Base-by-base conservation (phyloP, 2,329 filamentous ascomycete genomes). In the Parastagonospora nodorum region DNA sequence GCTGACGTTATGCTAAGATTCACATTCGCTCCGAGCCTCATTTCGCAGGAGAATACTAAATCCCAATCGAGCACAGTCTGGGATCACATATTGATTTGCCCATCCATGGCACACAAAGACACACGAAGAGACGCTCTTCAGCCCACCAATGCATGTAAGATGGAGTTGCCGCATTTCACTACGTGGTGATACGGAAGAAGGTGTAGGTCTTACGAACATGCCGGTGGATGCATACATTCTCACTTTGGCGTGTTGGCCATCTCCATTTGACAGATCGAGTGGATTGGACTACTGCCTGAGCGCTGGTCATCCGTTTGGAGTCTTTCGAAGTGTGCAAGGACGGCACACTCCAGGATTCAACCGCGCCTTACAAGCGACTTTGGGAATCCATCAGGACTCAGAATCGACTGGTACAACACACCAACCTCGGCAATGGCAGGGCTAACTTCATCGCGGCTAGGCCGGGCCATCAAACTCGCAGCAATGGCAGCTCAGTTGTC, bases 131-230 rank as follows among this genome's bases (percentile, higher is more conserved):
- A 42, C 40, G 5, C 29, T 31, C 36, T 14, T 14, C 42, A 24
- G 15, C 33, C 48, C 39, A 32, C 35, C 36, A 48, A 61, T 60
- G 60, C 53, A 59, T 32, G 53, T 62, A 48, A 63, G 50, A 55
- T 27, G 31, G 37, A 50, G 36, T 33, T 24, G 32, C 37, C 38
- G 16, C 35, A 30, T 48, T 52, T 43, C 58, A 60, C 66, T 64
- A 66, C 65, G 61, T 68, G 64, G 63, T 63, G 58, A 42, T 48
- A 50, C 51, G 41, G 55, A 47, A 54, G 51, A 53, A 53, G 49
- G 27, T 29, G 16, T 45, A 35, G 36, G 42, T 42, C 29, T 32
- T 36, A 51, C 36, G 32, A 36, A 30, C 35, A 37, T 50, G 15
- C 42, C 48, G 30, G 35, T 39, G 38, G 15, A 30, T 36, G 32